These are phyloP conservation scores for Kurtzmaniella quercitrusa DNA, from an alignment of 1,139 yeast genomes.

Conservation along the genomic window DNA sequence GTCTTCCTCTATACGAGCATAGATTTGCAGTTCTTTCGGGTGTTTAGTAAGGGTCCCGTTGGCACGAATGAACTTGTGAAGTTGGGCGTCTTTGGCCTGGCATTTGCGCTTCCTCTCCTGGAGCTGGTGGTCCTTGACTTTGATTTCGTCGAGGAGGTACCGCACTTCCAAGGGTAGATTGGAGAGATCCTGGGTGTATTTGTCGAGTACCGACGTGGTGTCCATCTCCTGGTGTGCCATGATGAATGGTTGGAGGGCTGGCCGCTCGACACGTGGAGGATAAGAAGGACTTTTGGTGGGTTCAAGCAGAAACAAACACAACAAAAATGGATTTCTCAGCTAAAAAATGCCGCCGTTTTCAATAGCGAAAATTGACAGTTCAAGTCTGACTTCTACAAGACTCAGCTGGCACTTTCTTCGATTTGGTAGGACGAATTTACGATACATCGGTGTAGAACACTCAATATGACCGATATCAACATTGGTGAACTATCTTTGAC, in stretches of 20 bases:
- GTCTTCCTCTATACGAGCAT: constrained; percentile 66
- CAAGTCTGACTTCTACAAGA: no score
- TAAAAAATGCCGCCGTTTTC: no score
- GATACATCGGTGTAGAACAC: no score
- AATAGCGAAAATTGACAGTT: no score
- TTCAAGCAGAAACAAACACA: no score
- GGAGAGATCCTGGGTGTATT: constrained; percentile 53
- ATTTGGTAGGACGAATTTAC: no score
- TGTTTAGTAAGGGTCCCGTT: constrained; percentile 79
- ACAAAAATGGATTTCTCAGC: no score
- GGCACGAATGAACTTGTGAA: constrained; percentile 78
- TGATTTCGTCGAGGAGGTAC: constrained; percentile 74
- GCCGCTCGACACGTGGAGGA: no score
- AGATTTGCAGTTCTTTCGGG: constrained; percentile 74
- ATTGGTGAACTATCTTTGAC: neutral
- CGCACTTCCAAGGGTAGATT: constrained; percentile 89
- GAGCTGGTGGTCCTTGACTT: constrained; percentile 62
- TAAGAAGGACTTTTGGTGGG: neutral
- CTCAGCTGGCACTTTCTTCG: no score
- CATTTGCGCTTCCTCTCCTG: constrained; percentile 66
- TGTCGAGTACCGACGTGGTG: constrained; percentile 46
- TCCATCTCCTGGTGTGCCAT: constrained; percentile 25
- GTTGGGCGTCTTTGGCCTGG: constrained; percentile 67
- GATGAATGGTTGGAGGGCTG: neutral
- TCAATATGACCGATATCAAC: neutral